A percentile compares a stretch with the other conserved stretches of the same genome.
These are phyloP conservation scores for Galerina marginata DNA, from an alignment of 768 basidiomycete genomes.

Conservation along the genomic window DNA sequence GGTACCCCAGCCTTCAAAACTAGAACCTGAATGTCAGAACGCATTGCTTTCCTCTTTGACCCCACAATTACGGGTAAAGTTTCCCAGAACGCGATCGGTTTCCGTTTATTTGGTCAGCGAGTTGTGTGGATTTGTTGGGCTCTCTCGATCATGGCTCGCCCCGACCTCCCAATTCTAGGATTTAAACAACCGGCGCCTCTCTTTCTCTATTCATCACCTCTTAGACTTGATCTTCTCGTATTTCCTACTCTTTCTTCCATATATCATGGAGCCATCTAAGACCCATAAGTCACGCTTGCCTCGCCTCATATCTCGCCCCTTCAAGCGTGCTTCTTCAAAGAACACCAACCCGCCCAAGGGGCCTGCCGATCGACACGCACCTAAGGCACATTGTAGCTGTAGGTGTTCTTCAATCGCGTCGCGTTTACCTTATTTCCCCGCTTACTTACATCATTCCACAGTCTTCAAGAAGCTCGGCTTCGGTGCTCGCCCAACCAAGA, in stretches of 20 bases:
- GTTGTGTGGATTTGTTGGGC: neutral
- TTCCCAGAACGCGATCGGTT: too few species aligned
- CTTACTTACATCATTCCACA: neutral
- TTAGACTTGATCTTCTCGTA: neutral
- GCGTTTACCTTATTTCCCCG: neutral
- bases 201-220: neutral
- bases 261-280: neutral
- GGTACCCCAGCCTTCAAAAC: too few species aligned
- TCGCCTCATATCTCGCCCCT: neutral
- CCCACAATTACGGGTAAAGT: too few species aligned
- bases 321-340: neutral
- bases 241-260: neutral
- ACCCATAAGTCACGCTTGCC: neutral
- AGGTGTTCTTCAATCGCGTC: neutral
- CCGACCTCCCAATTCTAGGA: neutral
- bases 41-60: too few species aligned
- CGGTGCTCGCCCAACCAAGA: too few species aligned
- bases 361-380: neutral
- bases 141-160: neutral
- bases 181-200: slow-evolving; percentile 2
- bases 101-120: too few species aligned
- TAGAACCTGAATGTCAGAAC: too few species aligned
- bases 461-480: neutral
- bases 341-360: neutral
- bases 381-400: too few species aligned